phyloP scores from a whole-genome alignment of 2,329 filamentous ascomycete species.

The Fusarium solani-melongenae region DNA sequence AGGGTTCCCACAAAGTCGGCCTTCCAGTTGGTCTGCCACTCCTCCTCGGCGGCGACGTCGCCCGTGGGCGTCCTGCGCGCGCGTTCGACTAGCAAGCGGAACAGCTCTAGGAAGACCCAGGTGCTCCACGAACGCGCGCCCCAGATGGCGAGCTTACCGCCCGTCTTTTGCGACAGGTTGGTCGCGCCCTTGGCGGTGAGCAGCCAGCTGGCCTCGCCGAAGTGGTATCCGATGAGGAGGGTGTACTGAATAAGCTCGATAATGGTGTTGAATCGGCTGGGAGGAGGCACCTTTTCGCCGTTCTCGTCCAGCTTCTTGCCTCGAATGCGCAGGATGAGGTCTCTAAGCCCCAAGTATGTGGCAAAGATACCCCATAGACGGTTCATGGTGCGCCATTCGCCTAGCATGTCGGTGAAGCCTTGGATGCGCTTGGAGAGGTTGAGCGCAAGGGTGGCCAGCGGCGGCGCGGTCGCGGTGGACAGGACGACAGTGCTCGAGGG shows the following conservation, averaged over 20 bases:
- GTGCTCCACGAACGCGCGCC: conserved; percentile 84
- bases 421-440: conserved; percentile 64
- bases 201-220: conserved; percentile 85
- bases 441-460: conserved; percentile 57
- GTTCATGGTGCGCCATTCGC: conserved; percentile 77
- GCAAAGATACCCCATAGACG: conserved; percentile 82
- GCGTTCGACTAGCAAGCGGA: conserved; percentile 67
- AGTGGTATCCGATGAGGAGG: conserved; percentile 77
- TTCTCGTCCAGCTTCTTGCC: conserved; percentile 52
- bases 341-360: conserved; percentile 75
- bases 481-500: conserved; percentile 60
- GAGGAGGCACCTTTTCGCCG: conserved; percentile 45
- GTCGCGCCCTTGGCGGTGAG: conserved; percentile 79
- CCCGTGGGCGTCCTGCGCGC: conserved; percentile 52
- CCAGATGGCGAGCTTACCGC: conserved; percentile 73
- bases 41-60: conserved; percentile 47
- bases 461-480: conserved; percentile 51
- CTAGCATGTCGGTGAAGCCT: conserved; percentile 72
- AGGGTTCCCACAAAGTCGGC: conserved; percentile 75
- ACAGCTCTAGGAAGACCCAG: conserved; percentile 81
- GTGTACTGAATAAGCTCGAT: conserved; percentile 77
- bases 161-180: conserved; percentile 64
- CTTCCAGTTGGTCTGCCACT: conserved; percentile 67
- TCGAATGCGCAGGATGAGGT: conserved; percentile 50
- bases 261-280: conserved; percentile 50